A percentile compares a stretch with the other conserved stretches of the same genome.
Evolutionary conservation across 2,329 filamentous ascomycete genomes (phyloP).

Genomic region (Fusarium nisikadoi): DNA sequence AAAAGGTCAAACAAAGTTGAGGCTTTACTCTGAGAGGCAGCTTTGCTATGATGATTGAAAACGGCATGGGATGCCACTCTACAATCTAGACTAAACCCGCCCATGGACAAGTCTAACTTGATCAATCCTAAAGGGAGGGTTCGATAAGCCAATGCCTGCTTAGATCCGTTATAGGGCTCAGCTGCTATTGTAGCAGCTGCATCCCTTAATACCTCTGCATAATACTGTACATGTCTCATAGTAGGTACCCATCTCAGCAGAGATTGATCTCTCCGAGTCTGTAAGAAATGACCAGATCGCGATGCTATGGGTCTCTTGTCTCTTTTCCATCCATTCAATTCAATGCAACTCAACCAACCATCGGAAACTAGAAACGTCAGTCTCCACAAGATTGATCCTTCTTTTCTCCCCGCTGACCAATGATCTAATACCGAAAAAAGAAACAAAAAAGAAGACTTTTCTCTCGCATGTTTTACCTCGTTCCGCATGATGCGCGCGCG

Average conservation of each 20-base stretch:
- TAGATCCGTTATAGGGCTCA: constrained; percentile 7
- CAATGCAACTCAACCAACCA: constrained; percentile 11
- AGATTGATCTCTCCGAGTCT: neutral
- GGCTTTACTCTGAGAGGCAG: neutral
- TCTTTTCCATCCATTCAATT: neutral
- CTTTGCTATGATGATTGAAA: neutral
- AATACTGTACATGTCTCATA: neutral
- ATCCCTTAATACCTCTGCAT: neutral
- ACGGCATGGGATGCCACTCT: constrained; percentile 7
- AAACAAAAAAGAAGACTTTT: constrained; percentile 25
- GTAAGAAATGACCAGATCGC: constrained; percentile 23
- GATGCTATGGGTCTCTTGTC: constrained; percentile 18
- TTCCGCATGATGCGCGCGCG: constrained; percentile 6
- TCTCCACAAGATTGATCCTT: constrained; percentile 32
- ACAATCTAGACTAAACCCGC: constrained; percentile 21
- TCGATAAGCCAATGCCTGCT: constrained; percentile 16
- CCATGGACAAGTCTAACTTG: constrained; percentile 5
- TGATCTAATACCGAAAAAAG: constrained; percentile 26
- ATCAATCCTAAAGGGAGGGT: neutral
- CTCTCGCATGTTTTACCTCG: constrained; percentile 15
- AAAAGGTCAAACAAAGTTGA: constrained; percentile 7
- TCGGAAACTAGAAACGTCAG: constrained; percentile 21
- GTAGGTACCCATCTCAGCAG: neutral
- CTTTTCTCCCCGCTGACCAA: constrained; percentile 18
- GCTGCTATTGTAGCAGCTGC: constrained; percentile 8